Conservation (phyloP, 441 rosid genomes). For the Sinapis alba region DNA sequence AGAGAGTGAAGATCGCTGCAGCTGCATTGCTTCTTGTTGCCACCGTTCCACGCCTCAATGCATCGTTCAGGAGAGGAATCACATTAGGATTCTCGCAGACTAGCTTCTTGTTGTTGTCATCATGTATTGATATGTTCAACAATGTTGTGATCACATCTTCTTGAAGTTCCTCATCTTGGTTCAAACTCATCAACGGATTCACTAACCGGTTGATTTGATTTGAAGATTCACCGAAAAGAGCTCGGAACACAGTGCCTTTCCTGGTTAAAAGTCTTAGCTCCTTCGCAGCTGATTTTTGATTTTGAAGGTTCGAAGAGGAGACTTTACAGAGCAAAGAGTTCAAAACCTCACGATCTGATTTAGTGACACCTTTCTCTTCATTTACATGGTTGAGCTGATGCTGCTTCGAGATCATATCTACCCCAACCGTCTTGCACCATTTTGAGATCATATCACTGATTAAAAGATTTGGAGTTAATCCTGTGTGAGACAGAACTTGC, state of each 20-base stretch:
- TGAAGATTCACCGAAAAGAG: slow-evolving; percentile 64
- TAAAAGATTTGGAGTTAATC: slow-evolving; percentile 72
- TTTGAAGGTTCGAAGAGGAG: slow-evolving; percentile 46
- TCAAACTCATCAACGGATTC: slow-evolving; percentile 45
- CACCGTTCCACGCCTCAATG: slow-evolving; percentile 62
- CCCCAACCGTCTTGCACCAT: slow-evolving; percentile 73
- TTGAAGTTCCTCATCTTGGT: slow-evolving; percentile 64
- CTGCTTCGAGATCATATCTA: slow-evolving; percentile 51
- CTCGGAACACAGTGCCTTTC: slow-evolving; percentile 72
- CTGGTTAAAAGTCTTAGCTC: slow-evolving; percentile 77
- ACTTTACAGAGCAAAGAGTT: slow-evolving; percentile 66
- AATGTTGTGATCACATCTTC: slow-evolving; percentile 91
- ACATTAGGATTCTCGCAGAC: slow-evolving; percentile 80
- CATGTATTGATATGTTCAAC: slow-evolving; percentile 85
- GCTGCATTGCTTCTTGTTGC: slow-evolving; percentile 90
- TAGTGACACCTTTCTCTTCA: slow-evolving; percentile 57
- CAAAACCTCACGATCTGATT: slow-evolving; percentile 64
- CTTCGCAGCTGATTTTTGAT: slow-evolving; percentile 78
- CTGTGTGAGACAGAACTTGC: slow-evolving; percentile 77
- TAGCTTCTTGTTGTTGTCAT: slow-evolving; percentile 87
- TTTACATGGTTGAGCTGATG: slow-evolving; percentile 34
- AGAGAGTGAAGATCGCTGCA: slow-evolving; percentile 82
- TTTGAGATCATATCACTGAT: slow-evolving; percentile 76
- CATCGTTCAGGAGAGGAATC: slow-evolving; percentile 72
- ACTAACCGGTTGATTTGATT: slow-evolving; percentile 70